Evolutionary conservation across 1,284 basidiomycete genomes (phyloP).

Genomic region (Rhodotorula sp.): DNA sequence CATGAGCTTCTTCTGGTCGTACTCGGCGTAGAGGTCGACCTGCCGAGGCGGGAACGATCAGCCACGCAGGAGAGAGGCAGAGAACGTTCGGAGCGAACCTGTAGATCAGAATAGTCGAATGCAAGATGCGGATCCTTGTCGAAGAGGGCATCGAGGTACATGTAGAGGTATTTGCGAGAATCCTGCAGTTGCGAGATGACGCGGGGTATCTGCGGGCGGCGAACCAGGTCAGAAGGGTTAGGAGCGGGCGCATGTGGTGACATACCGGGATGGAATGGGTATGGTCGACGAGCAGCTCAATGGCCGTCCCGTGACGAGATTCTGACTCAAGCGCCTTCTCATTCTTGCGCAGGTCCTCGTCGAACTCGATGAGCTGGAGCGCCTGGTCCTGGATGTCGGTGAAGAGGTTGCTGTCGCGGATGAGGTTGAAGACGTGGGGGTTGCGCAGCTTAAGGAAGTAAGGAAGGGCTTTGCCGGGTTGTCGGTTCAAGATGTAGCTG

Average conservation of each 20-base stretch:
- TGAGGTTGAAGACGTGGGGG: conserved; percentile 90
- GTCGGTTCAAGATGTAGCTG: conserved; percentile 78
- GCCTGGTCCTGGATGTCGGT: conserved; percentile 93
- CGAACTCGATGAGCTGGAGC: conserved; percentile 86
- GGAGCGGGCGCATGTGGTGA: too few species aligned
- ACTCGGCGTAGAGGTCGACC: conserved; percentile 90
- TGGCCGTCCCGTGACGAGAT: conserved; percentile 61
- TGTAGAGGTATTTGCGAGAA: conserved; percentile 78
- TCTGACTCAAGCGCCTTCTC: conserved; percentile 24
- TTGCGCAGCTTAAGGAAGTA: conserved; percentile 82
- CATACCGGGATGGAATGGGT: conserved; percentile 95
- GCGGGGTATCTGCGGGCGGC: conserved; percentile 63
- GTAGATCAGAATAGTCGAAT: conserved; percentile 76
- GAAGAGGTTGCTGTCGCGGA: conserved; percentile 90
- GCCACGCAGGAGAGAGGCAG: background rate
- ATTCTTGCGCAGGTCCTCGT: conserved; percentile 69
- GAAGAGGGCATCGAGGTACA: conserved; percentile 89
- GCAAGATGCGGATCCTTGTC: conserved; percentile 80
- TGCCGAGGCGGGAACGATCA: conserved; percentile 42
- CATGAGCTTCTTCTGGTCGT: conserved; percentile 72
- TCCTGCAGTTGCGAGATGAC: conserved; percentile 82
- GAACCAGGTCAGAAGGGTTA: background rate
- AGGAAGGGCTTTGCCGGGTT: conserved; percentile 89
- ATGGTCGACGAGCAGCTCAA: conserved; percentile 86
- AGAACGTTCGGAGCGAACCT: conserved; percentile 54